Evolutionary conservation across 176 grass and related monocot species (phyloP), one percentile per base, ranked within the genome.

Genomic region (Oryza rufipogon): DNA sequence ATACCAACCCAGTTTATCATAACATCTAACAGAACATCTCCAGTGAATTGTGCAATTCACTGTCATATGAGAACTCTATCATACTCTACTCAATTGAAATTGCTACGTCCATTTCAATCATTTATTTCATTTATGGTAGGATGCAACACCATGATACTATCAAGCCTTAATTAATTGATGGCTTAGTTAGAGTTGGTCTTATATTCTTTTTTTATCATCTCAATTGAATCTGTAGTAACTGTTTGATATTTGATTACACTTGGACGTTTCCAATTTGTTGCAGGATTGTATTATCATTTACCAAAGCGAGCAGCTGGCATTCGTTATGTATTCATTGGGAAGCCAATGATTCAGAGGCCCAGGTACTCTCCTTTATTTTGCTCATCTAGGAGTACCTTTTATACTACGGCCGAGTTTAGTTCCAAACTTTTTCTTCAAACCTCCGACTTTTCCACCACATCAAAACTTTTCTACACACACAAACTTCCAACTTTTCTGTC

Each of bases 291-390:
- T 90, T 99, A 99, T 80, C 96, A 99, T 90, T 82, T 96, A 73
- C 88, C 96, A 46, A 99, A 99, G 84, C 89, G 96, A 72, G 93
- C 89, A 83, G 84, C 93, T 66, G 96, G 96, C 70, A 99, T 96
- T 87, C 91, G 84, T 73, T 99, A 99, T 84, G 96, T 99, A 39
- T 99, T 99, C 78, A 99, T 99, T 84, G 93, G 96, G 64, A 99
- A 95, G 65, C 93, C 93, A 70, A 91, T 95, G 84, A 93, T 92
- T 86, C 96, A 96, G 77, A 96, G 96, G 71, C 96, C 96, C 68
- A 94, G 96, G 93, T 98, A 91, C 76, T 48, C 36, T 48, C 38
- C 30, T 86, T 46, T 36, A 83, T 7, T 83, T 47, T 90, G 30
- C 16, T 70, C 65, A 56, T 64, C 33, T 30, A 30, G 28, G 28